These are phyloP conservation scores for Amanita polypyramis DNA, from an alignment of 768 basidiomycete genomes.

Conservation along the genomic window DNA sequence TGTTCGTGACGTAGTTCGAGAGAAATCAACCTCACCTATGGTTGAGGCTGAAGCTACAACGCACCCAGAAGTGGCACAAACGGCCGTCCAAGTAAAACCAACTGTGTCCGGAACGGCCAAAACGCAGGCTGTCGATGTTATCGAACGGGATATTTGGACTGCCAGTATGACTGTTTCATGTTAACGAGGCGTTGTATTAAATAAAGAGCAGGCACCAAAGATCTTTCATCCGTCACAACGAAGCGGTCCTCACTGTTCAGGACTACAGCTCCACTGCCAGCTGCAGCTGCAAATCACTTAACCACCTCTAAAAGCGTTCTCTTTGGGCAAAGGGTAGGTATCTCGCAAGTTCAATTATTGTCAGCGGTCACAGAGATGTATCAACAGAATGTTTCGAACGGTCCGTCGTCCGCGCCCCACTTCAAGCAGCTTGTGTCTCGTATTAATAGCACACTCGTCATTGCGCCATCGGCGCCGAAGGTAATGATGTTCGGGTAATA, in stretches of 20 bases:
- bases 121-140: background rate
- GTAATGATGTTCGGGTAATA: constrained; percentile 14
- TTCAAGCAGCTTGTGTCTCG: constrained; percentile 50
- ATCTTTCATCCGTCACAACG: background rate
- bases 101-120: background rate
- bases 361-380: background rate
- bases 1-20: constrained; percentile 40
- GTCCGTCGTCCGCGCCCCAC: constrained; percentile 12
- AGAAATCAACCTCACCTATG: background rate
- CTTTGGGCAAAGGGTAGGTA: background rate
- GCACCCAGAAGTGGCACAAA: background rate
- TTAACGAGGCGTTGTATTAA: background rate
- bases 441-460: constrained; percentile 56
- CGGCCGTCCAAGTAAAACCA: no score
- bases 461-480: constrained; percentile 44
- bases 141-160: constrained; percentile 4
- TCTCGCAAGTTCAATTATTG: background rate
- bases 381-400: background rate
- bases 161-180: background rate
- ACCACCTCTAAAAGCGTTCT: background rate
- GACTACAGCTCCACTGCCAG: background rate
- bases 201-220: background rate
- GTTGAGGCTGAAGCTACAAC: no score
- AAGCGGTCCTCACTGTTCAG: constrained; percentile 1
- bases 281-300: background rate